Conservation (phyloP, 129 eudicot genomes). For the Escallonia rubra region DNA sequence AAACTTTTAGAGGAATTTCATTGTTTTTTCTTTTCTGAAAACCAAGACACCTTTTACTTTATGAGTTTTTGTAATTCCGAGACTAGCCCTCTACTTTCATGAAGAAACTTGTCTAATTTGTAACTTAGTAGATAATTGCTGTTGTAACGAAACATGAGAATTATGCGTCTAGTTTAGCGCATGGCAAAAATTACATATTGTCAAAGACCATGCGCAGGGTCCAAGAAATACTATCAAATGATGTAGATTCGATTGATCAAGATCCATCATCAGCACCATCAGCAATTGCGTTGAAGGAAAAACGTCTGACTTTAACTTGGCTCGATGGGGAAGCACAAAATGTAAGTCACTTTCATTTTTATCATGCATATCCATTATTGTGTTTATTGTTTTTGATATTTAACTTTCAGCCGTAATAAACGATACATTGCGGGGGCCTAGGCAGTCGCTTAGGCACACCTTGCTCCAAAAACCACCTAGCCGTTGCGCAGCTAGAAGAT, state of each 20-base stretch:
- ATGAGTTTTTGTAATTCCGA: background rate
- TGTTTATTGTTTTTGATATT: background rate
- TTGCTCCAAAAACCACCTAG: background rate
- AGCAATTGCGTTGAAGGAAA: conserved; percentile 61
- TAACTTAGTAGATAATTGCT: background rate
- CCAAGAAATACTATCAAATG: conserved; percentile 59
- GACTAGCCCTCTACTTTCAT: background rate
- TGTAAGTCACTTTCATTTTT: conserved; percentile 25
- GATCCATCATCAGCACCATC: conserved; percentile 37
- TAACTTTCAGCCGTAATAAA: background rate
- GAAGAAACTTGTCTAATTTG: background rate
- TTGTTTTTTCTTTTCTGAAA: background rate
- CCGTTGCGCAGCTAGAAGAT: too few species aligned
- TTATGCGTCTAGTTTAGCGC: conserved; percentile 13
- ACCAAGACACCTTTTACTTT: background rate
- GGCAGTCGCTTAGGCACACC: background rate
- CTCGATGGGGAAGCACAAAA: conserved; percentile 94
- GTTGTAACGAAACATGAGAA: background rate
- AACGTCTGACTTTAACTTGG: conserved; percentile 85
- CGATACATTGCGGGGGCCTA: background rate
- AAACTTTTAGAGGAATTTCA: background rate
- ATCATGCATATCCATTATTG: background rate
- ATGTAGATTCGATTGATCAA: conserved; percentile 33
- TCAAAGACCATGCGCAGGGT: conserved; percentile 88
- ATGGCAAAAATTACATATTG: conserved; percentile 25